These are phyloP conservation scores for Candida gorgasii DNA, from an alignment of 805 yeast species.

Conservation along the genomic window DNA sequence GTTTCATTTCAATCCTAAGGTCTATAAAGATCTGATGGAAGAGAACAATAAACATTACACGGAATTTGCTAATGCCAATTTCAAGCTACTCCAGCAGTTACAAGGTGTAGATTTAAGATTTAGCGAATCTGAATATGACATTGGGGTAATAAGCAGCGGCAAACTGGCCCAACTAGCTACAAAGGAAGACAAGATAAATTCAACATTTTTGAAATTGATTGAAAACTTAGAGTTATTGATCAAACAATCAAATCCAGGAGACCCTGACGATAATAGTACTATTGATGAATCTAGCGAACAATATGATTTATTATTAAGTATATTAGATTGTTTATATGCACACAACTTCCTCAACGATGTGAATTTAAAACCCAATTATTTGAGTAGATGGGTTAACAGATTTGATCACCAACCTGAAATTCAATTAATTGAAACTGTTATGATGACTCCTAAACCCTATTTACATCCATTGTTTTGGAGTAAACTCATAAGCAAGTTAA, in stretches of 20 bases:
- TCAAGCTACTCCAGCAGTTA: slow-evolving; percentile 49
- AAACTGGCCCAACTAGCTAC: not conserved
- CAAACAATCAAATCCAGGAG: slow-evolving; percentile 21
- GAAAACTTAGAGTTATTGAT: slow-evolving; percentile 29
- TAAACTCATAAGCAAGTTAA: slow-evolving; percentile 52
- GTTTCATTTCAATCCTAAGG: slow-evolving; percentile 44
- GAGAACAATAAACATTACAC: slow-evolving; percentile 44
- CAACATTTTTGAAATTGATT: slow-evolving; percentile 27
- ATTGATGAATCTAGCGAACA: slow-evolving; percentile 19
- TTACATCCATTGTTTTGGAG: slow-evolving; percentile 61
- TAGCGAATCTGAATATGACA: slow-evolving; percentile 20
- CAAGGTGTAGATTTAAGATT: slow-evolving; percentile 17
- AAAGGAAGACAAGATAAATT: slow-evolving; percentile 17
- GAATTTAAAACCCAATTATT: slow-evolving; percentile 42
- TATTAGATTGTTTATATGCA: slow-evolving; percentile 60
- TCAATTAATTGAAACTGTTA: slow-evolving; percentile 47
- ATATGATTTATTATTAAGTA: slow-evolving; percentile 46
- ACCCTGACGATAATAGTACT: slow-evolving; percentile 30
- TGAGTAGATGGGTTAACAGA: slow-evolving; percentile 65
- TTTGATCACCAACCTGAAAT: slow-evolving; percentile 67
- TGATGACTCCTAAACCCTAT: slow-evolving; percentile 49
- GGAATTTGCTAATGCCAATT: slow-evolving; percentile 50
- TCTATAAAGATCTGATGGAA: slow-evolving; percentile 35
- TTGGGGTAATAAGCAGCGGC: slow-evolving; percentile 32
- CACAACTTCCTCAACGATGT: slow-evolving; percentile 42